Evolutionary conservation across 345 rosid genomes (phyloP), one percentile per base, ranked within the genome.

Genomic region (Euphorbia lathyris): DNA sequence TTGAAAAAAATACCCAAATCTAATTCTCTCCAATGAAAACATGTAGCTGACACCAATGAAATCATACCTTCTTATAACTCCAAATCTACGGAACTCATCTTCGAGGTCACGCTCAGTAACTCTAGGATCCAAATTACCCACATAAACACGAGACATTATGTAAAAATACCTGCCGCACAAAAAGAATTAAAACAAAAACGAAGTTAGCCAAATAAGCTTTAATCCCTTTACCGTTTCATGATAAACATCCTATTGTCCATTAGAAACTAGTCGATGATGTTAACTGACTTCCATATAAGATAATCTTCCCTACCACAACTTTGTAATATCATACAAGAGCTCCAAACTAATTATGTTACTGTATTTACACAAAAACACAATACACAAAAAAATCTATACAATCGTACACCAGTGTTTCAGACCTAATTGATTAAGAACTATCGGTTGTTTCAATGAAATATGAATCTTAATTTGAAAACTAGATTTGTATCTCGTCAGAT

Each of bases 31-130:
- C 16, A 8, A 14, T 26, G 26, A 6, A 5, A 50, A 22, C n/a
- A 63, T 6, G 3, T 42, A 45, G 22, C 32, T 26, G 23, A 7
- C 29, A 43, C 30, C 9, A 36, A 1, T 14, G 11, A 40, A 57
- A 6, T 1, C 22, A 66, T 47, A 71, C 51, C 67, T 67, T 65
- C 65, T 66, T 62, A 78, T 78, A 10, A 71, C 76, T 19, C 78
- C 82, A 52, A 78, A 78, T 43, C 26, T 50, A 20, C 82, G 72
- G 56, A 78, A 78, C 58, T 78, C 82, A 48, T 78, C 78, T 29
- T 78, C 82, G 13, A 77, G 80, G 29, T 77, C 80, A 58, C 77
- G 77, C 63, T 79, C 82, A 30, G 76, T 45, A 14, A 79, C 79
- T 23, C 76, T 69, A 5, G 79, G 75, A 29, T 79, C 82, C 73